A percentile compares a stretch with the other conserved stretches of the same genome.
Conservation (phyloP, 805 yeast species). For the Candida xiaguanensis region DNA sequence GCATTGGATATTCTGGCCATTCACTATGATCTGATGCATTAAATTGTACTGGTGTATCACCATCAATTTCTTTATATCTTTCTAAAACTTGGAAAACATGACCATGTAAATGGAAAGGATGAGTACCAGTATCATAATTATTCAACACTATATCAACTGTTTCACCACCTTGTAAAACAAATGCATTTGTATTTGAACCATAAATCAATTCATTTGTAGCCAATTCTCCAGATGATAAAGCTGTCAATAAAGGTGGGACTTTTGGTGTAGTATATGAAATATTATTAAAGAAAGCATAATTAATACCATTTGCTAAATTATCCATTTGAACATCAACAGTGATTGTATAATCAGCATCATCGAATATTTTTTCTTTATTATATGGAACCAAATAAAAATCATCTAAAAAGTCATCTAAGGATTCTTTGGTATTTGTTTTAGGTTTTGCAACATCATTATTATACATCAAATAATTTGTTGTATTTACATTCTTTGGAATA, state of each 20-base stretch:
- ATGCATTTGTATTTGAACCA: slow-evolving; percentile 66
- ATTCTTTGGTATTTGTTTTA: slow-evolving; percentile 21
- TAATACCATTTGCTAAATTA: slow-evolving; percentile 70
- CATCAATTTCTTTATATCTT: slow-evolving; percentile 50
- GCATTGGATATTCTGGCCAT: slow-evolving; percentile 56
- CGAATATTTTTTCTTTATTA: slow-evolving; percentile 34
- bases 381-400: slow-evolving; percentile 74
- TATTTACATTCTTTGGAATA: slow-evolving; percentile 49
- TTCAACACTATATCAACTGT: slow-evolving; percentile 74
- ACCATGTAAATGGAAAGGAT: slow-evolving; percentile 78
- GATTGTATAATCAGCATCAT: slow-evolving; percentile 61
- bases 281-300: slow-evolving; percentile 73
- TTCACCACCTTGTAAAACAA: slow-evolving; percentile 56
- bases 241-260: slow-evolving; percentile 67
- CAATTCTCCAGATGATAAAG: slow-evolving; percentile 54
- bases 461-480: slow-evolving; percentile 56
- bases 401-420: slow-evolving; percentile 48
- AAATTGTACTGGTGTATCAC: slow-evolving; percentile 52
- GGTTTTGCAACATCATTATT: slow-evolving; percentile 23
- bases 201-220: slow-evolving; percentile 59
- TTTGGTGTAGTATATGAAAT: slow-evolving; percentile 62
- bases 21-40: slow-evolving; percentile 31
- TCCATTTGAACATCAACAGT: slow-evolving; percentile 60
- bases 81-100: slow-evolving; percentile 63
- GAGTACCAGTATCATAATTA: slow-evolving; percentile 76